Base-by-base conservation (phyloP, 805 yeast species). In the Lachancea mirantina region DNA sequence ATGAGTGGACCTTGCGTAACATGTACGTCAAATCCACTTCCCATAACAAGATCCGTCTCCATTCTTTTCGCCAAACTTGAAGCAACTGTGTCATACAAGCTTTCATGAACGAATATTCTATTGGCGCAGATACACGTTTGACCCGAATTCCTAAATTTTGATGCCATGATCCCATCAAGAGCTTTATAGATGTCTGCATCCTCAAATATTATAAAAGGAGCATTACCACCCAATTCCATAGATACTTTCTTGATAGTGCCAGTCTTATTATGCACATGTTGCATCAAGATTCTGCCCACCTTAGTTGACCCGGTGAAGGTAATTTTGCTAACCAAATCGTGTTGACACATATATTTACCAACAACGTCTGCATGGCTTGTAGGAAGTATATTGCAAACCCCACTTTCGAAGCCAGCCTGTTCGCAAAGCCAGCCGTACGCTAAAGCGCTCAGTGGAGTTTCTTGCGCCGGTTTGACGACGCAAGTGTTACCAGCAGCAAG, bases 401-500 rank as follows among this genome's bases (percentile, higher is more conserved):
- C 92, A 23, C 64, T 57, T 4, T 88, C 87, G 36, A 81, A 62
- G 2, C 88, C 88, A 2, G 88, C 88, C 47, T 76, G 62, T 29
- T 70, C 67, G 5, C 73, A 72, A 26, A 82, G 62, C 38, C 63
- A 53, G 8, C 76, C 84, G 42, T 81, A 49, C 3, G 88, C 87
- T 36, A 78, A 61, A 2, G 88, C 87, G 14, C 80, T 65, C 43
- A 75, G 64, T 17, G 94, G 92, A 19, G 92, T 82, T 49, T 78
- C 84, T 2, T 71, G 62, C 10, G 84, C 89, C 1, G 92, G 92
- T 58, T 81, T 82, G 45, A 83, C 65, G 6, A 82, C 84, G 3
- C 78, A 61, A 5, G 89, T 74, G 56, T 89, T 81, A 2, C 92
- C 94, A 10, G 83, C 81, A 11, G 92, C 88, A 19, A 78, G 49